These are phyloP conservation scores for Protea cynaroides DNA, from an alignment of 164 flowering plant genomes.

Conservation along the genomic window DNA sequence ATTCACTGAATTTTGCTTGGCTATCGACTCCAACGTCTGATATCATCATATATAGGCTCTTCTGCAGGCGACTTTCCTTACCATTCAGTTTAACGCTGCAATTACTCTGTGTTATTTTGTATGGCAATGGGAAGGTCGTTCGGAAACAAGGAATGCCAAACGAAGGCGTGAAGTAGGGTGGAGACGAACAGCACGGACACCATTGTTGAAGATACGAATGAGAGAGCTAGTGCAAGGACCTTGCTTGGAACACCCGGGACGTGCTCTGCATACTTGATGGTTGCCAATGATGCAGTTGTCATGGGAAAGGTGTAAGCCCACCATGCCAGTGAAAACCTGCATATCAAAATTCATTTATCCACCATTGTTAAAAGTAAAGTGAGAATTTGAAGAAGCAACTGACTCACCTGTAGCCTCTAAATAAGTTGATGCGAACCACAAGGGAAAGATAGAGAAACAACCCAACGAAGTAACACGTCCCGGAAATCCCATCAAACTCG, in stretches of 20 bases:
- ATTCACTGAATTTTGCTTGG: too few species aligned
- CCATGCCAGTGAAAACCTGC: slow-evolving; percentile 72
- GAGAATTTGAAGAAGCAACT: not conserved
- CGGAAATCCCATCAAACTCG: slow-evolving; percentile 50
- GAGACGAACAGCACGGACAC: slow-evolving; percentile 64
- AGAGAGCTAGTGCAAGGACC: slow-evolving; percentile 59
- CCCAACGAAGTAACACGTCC: slow-evolving; percentile 68
- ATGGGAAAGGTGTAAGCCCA: slow-evolving; percentile 87
- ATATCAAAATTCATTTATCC: too few species aligned
- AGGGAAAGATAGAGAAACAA: slow-evolving; percentile 75
- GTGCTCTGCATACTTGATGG: slow-evolving; percentile 26
- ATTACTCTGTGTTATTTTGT: slow-evolving; percentile 33
- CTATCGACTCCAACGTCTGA: too few species aligned
- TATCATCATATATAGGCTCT: slow-evolving; percentile 29
- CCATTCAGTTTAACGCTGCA: slow-evolving; percentile 5
- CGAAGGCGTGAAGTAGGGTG: slow-evolving; percentile 85
- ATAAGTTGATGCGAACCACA: slow-evolving; percentile 80
- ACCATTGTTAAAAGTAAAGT: not conserved
- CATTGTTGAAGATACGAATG: slow-evolving; percentile 84
- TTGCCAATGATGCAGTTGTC: slow-evolving; percentile 61
- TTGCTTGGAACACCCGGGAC: slow-evolving; percentile 48
- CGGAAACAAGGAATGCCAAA: slow-evolving; percentile 82
- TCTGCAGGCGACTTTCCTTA: slow-evolving; percentile 47
- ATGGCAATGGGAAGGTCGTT: slow-evolving; percentile 94
- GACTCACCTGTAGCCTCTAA: slow-evolving; percentile 64